Evolutionary conservation across 2,329 filamentous ascomycete species (phyloP), one percentile per base, ranked within the genome.

Genomic region (Penicillium expansum): DNA sequence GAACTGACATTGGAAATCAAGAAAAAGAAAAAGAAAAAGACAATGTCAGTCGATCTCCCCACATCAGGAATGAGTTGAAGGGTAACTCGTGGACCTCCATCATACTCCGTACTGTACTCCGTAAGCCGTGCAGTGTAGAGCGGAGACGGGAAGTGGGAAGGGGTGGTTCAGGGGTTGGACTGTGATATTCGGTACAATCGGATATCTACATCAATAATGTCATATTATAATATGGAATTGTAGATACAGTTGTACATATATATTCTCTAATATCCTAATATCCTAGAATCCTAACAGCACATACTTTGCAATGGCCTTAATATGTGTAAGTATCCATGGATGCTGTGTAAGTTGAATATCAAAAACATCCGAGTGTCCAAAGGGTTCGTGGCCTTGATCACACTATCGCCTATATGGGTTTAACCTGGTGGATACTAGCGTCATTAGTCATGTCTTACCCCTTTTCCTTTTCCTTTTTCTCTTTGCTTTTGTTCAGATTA

Each of bases 81-180:
- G 22, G 51, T 24, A 39, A 33, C 42, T 24, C 42, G 42, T 47
- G 29, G 29, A 27, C 14, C 39, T 27, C 18, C 13, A 14, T 41
- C 33, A 37, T n/a, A 20, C 33, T 35, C 14, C 35, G 14, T 18
- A 45, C 18, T 33, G 22, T 43, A 41, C n/a, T n/a, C n/a, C n/a
- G n/a, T n/a, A n/a, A 55, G 52, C 57, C 62, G 58, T 58, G 62
- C 54, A 58, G 29, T 27, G 50, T 41, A 44, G 44, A 62, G 62
- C 57, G 63, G 62, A 64, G 60, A 62, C 54, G 41, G 60, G 63
- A 61, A 64, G 56, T 48, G 41, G 60, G 63, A 61, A 64, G 56
- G 61, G 62, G 57, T 51, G 62, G 62, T 64, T 66, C 63, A 66
- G 63, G 63, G 63, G 63, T 64, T 64, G 57, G 43, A 32, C 8